phyloP scores from a whole-genome alignment of 2,329 filamentous ascomycete genomes.

The Phoma sp. region DNA sequence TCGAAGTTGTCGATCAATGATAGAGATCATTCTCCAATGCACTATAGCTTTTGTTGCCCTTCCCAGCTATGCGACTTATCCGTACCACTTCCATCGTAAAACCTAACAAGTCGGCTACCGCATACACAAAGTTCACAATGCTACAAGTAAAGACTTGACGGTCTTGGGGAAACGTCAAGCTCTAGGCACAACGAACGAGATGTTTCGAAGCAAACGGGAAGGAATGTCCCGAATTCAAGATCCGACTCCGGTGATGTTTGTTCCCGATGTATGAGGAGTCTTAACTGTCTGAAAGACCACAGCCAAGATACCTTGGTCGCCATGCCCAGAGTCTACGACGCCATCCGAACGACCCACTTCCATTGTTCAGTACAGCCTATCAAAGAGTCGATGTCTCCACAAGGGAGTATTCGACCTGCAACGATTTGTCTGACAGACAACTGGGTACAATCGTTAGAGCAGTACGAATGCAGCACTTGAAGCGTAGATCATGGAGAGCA shows the following conservation, averaged over 20 bases:
- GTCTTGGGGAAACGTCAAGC: neutral
- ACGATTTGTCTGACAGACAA: neutral
- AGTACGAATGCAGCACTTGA: conserved; percentile 1
- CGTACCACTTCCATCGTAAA: neutral
- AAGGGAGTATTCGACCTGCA: neutral
- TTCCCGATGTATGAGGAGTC: conserved; percentile 8
- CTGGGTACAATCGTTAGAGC: conserved; percentile 3
- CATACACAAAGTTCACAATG: neutral
- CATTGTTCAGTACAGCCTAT: neutral
- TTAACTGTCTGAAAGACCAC: conserved; percentile 12
- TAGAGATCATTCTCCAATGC: conserved; percentile 25
- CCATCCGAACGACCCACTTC: neutral
- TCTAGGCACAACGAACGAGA: conserved; percentile 3
- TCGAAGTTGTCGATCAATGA: conserved; percentile 14
- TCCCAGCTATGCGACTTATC: conserved; percentile 15
- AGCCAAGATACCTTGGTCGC: conserved; percentile 21
- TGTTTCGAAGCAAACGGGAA: conserved; percentile 12
- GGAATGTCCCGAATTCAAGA: neutral
- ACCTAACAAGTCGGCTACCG: neutral
- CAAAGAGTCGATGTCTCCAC: neutral
- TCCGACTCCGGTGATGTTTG: neutral
- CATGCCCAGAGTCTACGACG: neutral
- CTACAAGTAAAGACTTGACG: neutral
- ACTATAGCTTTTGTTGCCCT: conserved; percentile 28
- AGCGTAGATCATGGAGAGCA: neutral